Conservation (phyloP, 805 yeast species). For the Tetrapisispora nanseiensis region DNA sequence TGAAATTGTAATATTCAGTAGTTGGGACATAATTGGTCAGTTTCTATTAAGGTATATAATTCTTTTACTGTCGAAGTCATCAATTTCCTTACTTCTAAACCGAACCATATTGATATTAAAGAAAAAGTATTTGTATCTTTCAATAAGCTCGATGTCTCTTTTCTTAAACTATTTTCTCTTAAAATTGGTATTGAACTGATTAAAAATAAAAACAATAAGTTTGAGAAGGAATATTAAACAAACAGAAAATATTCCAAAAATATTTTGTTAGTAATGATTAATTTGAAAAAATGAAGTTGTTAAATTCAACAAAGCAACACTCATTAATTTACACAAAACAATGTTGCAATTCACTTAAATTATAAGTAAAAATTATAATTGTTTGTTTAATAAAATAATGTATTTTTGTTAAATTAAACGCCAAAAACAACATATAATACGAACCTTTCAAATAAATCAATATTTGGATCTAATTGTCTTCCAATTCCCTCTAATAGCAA, state of each 20-base stretch:
- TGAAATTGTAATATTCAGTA: too few species aligned
- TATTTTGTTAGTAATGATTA: too few species aligned
- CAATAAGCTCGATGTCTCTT: slow-evolving; percentile 52
- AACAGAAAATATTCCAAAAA: too few species aligned
- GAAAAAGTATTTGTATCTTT: slow-evolving; percentile 52
- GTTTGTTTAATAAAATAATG: too few species aligned
- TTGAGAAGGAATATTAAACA: too few species aligned
- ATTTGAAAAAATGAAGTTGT: too few species aligned
- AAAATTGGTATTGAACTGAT: slow-evolving; percentile 71
- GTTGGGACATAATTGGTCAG: slow-evolving; percentile 60
- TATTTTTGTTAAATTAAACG: too few species aligned
- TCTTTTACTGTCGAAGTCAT: slow-evolving; percentile 76
- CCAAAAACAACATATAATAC: slow-evolving; percentile 40
- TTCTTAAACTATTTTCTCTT: slow-evolving; percentile 63
- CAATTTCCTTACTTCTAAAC: slow-evolving; percentile 79
- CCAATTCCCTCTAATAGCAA: slow-evolving; percentile 90
- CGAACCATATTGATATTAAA: slow-evolving; percentile 86
- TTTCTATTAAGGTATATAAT: slow-evolving; percentile 45
- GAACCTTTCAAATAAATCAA: slow-evolving; percentile 93
- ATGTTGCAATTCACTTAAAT: too few species aligned
- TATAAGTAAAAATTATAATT: too few species aligned
- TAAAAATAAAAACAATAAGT: too few species aligned
- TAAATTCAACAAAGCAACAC: too few species aligned
- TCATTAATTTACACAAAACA: too few species aligned
- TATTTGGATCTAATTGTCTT: slow-evolving; percentile 81